Base-by-base conservation (phyloP, 2,329 filamentous ascomycete species). In the Thelonectria rubi region DNA sequence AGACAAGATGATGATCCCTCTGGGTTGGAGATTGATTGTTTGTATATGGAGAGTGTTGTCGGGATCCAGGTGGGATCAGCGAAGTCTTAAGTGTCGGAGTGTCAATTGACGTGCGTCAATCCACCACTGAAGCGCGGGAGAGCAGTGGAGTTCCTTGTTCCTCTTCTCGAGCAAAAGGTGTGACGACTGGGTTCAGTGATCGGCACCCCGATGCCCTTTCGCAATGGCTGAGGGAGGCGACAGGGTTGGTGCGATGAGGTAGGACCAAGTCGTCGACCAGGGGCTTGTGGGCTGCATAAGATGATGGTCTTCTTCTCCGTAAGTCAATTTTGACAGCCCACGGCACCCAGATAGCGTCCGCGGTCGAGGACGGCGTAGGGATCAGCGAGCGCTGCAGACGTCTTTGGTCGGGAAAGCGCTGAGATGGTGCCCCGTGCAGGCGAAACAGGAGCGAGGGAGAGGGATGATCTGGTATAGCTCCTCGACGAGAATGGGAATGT, bases 61-160 rank as follows among this genome's bases (percentile, higher is more conserved):
- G 70, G 72, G 65, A 65, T 68, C 72, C 71, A 75, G 71, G 76
- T 81, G 82, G 83, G 84, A 86, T 86, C 84, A 84, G 82, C 83
- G 81, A 81, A 80, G 81, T 84, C 77, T 85, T 85, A 85, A 84
- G 83, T 85, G 82, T 80, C 78, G 72, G 69, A 70, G 69, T 75
- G 66, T 66, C 69, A 75, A 75, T 76, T 76, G 74, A 76, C 74
- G 72, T 78, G 75, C 75, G 75, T 77, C 75, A 77, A 75, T 73
- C 73, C 72, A 71, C 72, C 70, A 75, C 74, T 72, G 67, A 74
- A 71, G 72, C 73, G 69, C 74, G 75, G 76, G 72, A 75, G 72
- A 66, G 72, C 67, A 73, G 74, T 77, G 74, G 75, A 77, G 73
- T 72, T 72, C 69, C 72, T 72, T 70, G 72, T 73, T 67, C 69